phyloP scores from a whole-genome alignment of 2,329 filamentous ascomycete species.

The Cryphonectria carpinicola region DNA sequence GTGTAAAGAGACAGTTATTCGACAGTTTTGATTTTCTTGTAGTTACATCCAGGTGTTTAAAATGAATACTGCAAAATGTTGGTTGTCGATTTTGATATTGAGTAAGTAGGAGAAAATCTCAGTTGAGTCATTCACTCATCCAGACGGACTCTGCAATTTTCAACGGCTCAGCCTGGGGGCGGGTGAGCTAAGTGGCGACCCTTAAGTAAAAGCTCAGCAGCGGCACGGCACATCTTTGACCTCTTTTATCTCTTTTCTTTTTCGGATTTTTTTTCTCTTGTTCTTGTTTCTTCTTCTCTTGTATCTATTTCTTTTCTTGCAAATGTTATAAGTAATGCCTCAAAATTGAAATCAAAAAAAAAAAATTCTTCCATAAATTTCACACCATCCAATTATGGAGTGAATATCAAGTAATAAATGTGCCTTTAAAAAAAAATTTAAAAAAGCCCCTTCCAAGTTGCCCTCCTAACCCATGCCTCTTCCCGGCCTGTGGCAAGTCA shows the following conservation, averaged over 20 bases:
- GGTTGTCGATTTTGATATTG: slow-evolving; percentile 1
- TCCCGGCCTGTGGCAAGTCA: not conserved
- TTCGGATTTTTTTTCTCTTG: not conserved
- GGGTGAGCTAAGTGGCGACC: slow-evolving; percentile 16
- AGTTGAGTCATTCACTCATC: slow-evolving; percentile 26
- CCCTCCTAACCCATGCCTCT: not conserved
- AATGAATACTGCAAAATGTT: not conserved
- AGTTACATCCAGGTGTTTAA: not conserved
- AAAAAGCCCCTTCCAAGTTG: not conserved
- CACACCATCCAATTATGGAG: not conserved
- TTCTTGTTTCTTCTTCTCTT: not conserved
- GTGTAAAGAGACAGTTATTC: not conserved
- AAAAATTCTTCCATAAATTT: not conserved
- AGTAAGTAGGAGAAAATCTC: slow-evolving; percentile 11
- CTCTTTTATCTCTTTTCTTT: not conserved
- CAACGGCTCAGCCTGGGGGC: slow-evolving; percentile 6
- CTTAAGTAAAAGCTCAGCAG: not conserved
- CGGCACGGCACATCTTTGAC: not conserved
- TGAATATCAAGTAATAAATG: not conserved
- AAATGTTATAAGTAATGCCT: not conserved
- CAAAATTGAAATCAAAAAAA: not conserved
- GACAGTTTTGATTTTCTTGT: not conserved
- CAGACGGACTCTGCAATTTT: slow-evolving; percentile 17
- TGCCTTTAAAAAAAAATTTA: no score
- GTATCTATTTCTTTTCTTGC: no score